Conservation (phyloP, 345 rosid genomes). For the Kandelia obovata region DNA sequence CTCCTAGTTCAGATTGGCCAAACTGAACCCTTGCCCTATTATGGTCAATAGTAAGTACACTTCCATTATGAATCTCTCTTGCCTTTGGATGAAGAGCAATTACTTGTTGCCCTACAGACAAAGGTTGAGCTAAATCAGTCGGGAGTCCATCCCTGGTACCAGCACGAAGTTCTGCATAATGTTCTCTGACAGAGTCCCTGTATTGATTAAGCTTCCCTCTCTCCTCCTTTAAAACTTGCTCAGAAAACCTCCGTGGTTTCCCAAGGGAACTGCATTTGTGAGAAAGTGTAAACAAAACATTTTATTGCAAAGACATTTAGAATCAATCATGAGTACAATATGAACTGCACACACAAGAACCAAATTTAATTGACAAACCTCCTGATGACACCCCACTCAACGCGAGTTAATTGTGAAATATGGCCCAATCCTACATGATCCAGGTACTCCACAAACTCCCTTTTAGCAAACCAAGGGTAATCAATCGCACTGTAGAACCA, state of each 20-base stretch:
- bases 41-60: conserved; percentile 85
- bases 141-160: conserved; percentile 89
- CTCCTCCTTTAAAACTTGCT: conserved; percentile 74
- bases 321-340: conserved; percentile 1
- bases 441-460: conserved; percentile 90
- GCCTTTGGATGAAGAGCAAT: conserved; percentile 86
- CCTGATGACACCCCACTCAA: conserved; percentile 98
- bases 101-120: conserved; percentile 81
- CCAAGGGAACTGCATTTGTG: conserved; percentile 85
- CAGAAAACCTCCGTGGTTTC: conserved; percentile 91
- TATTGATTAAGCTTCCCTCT: conserved; percentile 80
- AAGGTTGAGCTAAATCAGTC: conserved; percentile 84
- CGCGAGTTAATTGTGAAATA: conserved; percentile 85
- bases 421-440: conserved; percentile 94
- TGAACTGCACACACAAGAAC: background rate
- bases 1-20: conserved; percentile 72
- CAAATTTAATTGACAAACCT: conserved; percentile 45
- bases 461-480: conserved; percentile 95
- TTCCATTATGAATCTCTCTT: conserved; percentile 84
- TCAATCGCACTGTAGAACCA: conserved; percentile 97
- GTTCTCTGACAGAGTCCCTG: conserved; percentile 84
- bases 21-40: conserved; percentile 76
- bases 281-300: conserved; percentile 1
- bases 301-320: background rate
- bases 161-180: conserved; percentile 71